phyloP scores from a whole-genome alignment of 139 green algal genomes.

The Tetraselmis chui region DNA sequence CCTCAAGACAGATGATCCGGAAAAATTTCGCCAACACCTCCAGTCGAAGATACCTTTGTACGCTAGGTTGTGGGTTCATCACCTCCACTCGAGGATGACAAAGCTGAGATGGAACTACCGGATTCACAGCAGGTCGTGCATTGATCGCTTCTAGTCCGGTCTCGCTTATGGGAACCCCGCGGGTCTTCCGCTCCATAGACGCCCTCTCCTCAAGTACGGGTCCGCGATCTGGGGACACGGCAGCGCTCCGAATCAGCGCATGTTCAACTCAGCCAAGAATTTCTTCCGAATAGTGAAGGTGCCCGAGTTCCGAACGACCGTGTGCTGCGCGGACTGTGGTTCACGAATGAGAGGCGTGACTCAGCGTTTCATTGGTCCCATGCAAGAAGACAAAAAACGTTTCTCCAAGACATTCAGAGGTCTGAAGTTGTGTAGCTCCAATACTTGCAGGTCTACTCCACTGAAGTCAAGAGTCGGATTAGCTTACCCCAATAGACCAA shows the following conservation, averaged over 20 bases:
- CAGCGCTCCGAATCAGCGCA: neutral
- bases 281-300: neutral
- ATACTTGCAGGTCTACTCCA: neutral
- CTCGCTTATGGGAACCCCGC: neutral
- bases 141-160: neutral
- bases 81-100: neutral
- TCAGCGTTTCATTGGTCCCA: neutral
- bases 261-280: neutral
- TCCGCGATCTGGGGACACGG: neutral
- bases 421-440: neutral
- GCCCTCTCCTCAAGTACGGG: neutral
- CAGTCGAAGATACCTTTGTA: neutral
- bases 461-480: too few relatives aligned
- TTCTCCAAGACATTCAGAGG: neutral
- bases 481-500: too few relatives aligned
- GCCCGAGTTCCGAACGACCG: neutral
- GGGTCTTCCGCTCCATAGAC: neutral
- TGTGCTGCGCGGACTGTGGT: neutral
- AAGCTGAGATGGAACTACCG: neutral
- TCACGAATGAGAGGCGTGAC: neutral
- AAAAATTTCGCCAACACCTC: neutral
- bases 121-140: neutral
- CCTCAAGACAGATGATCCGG: neutral
- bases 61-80: neutral
- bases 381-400: neutral